Conservation (phyloP, 2,329 filamentous ascomycete genomes). For the Neophaeococcomyces mojaviensis region DNA sequence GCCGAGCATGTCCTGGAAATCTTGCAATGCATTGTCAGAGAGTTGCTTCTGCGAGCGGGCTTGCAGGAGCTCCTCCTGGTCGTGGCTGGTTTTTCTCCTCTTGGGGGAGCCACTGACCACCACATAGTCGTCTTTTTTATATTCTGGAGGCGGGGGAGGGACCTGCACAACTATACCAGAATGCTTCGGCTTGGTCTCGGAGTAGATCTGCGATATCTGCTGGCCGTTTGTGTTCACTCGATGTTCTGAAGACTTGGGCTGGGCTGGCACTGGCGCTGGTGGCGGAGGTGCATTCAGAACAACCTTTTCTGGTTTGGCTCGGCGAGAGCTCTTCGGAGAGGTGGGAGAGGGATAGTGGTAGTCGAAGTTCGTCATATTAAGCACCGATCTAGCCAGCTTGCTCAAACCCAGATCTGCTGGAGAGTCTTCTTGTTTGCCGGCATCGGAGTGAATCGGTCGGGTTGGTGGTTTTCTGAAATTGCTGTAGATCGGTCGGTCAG, state of each 20-base stretch:
- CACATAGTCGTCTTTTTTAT: conserved; percentile 34
- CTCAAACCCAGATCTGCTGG: conserved; percentile 13
- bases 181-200: conserved; percentile 4
- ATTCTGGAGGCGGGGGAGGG: conserved; percentile 35
- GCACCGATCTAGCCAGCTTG: conserved; percentile 15
- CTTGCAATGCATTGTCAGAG: conserved; percentile 65
- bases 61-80: conserved; percentile 51
- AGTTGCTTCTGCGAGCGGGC: conserved; percentile 71
- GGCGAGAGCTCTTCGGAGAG: neutral
- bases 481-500: neutral
- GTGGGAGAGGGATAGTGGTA: conserved; percentile 13
- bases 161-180: conserved; percentile 39
- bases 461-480: conserved; percentile 3
- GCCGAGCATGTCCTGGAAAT: conserved; percentile 59
- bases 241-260: neutral
- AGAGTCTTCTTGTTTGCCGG: conserved; percentile 10
- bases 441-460: neutral
- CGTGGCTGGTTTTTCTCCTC: conserved; percentile 47
- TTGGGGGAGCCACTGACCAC: conserved; percentile 31
- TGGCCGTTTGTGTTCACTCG: neutral
- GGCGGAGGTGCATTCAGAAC: neutral
- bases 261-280: no score
- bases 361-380: conserved; percentile 16
- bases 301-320: neutral
- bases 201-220: neutral